Evolutionary conservation across 2,329 filamentous ascomycete genomes (phyloP).

Genomic region (Zasmidium citrigriseum): DNA sequence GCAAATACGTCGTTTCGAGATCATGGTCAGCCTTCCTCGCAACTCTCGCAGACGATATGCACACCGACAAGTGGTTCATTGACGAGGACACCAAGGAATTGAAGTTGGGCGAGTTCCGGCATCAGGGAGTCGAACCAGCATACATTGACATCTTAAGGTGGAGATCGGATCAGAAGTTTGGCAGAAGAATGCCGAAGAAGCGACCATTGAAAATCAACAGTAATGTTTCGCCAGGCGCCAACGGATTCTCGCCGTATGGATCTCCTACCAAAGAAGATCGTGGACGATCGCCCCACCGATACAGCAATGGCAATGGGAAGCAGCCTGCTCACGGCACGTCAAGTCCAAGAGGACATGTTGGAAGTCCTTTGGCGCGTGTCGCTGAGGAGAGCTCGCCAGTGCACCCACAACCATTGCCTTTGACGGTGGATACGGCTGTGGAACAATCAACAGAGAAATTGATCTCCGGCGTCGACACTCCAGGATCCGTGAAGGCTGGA

Average conservation of each 20-base stretch:
- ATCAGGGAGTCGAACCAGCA: conserved; percentile 81
- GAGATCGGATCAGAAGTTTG: conserved; percentile 94
- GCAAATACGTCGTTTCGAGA: conserved; percentile 92
- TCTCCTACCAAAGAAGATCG: conserved; percentile 62
- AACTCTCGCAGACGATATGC: conserved; percentile 84
- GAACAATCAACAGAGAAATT: conserved; percentile 30
- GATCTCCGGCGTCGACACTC: conserved; percentile 38
- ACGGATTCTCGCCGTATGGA: conserved; percentile 62
- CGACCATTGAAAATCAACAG: conserved; percentile 50
- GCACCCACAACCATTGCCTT: conserved; percentile 32
- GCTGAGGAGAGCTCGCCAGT: conserved; percentile 61
- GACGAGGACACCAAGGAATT: conserved; percentile 91
- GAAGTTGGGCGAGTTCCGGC: conserved; percentile 89
- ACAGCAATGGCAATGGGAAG: conserved; percentile 57
- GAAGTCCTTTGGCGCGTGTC: conserved; percentile 72
- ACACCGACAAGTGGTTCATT: conserved; percentile 85
- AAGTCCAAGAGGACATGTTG: conserved; percentile 66
- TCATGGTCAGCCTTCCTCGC: conserved; percentile 90
- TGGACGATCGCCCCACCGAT: conserved; percentile 71
- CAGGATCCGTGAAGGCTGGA: conserved; percentile 13
- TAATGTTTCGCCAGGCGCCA: conserved; percentile 51
- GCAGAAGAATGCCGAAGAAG: conserved; percentile 56
- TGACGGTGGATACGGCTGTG: conserved; percentile 38
- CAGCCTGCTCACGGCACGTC: conserved; percentile 60
- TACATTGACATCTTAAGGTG: conserved; percentile 95